Percentiles rank a stretch among this genome's conserved stretches.
Conservation (phyloP, 2,329 filamentous ascomycete species). For the Mycosphaerella sp. region DNA sequence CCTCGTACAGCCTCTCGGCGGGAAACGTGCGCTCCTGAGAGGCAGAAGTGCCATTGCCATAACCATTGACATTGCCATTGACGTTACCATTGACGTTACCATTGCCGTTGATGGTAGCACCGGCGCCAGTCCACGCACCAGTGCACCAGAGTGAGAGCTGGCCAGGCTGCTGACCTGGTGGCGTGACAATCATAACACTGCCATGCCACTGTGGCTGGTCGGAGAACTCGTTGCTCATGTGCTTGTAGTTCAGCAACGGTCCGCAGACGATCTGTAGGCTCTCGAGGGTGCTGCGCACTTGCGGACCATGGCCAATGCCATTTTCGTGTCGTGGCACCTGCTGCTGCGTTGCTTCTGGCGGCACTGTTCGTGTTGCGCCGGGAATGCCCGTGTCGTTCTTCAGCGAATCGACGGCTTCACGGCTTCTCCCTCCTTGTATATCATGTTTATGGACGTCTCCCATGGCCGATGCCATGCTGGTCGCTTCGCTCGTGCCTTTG, state of each 20-base stretch:
- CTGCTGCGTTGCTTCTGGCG: conserved; percentile 10
- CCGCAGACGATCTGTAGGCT: conserved; percentile 59
- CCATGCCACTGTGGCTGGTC: conserved; percentile 63
- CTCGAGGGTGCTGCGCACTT: conserved; percentile 38
- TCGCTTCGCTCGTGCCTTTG: neutral
- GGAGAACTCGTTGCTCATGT: conserved; percentile 54
- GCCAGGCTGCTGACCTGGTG: conserved; percentile 59
- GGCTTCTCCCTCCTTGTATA: conserved; percentile 4
- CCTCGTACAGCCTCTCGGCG: conserved; percentile 55
- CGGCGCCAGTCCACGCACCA: conserved; percentile 39
- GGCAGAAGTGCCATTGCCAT: conserved; percentile 19
- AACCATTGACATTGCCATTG: conserved; percentile 1
- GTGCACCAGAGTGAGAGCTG: conserved; percentile 54
- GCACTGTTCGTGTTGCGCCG: conserved; percentile 10
- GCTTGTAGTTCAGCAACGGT: conserved; percentile 70
- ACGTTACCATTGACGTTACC: conserved; percentile 9
- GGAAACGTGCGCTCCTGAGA: conserved; percentile 34
- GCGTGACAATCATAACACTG: conserved; percentile 76
- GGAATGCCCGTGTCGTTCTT: conserved; percentile 11
- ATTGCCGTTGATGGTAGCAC: conserved; percentile 19
- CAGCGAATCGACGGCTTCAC: conserved; percentile 10
- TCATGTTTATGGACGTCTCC: conserved; percentile 6
- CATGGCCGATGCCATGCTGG: conserved; percentile 3
- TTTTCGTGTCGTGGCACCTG: conserved; percentile 17
- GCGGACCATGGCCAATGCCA: conserved; percentile 41